Conservation (phyloP, 768 basidiomycete species). For the Suillus subaureus region DNA sequence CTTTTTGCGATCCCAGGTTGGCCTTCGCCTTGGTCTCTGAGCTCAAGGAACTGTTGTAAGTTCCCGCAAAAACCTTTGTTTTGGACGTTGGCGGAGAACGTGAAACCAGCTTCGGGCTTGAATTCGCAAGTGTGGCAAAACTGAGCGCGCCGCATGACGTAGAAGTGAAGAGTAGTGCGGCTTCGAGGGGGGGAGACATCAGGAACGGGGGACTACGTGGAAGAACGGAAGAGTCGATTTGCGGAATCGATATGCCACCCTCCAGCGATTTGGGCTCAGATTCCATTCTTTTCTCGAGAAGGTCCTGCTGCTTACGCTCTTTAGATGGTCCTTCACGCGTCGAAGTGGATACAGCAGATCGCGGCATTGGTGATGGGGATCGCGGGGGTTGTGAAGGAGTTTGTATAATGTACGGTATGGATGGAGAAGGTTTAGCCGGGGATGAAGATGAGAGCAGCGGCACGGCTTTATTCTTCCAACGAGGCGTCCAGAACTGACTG, state of each 20-base stretch:
- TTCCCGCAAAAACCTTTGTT: neutral
- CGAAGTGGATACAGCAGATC: slow-evolving; percentile 13
- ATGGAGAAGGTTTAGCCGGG: neutral
- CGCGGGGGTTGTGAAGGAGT: slow-evolving; percentile 14
- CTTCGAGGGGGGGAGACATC: slow-evolving; percentile 58
- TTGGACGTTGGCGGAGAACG: neutral
- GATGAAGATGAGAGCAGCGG: neutral
- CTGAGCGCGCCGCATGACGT: slow-evolving; percentile 21
- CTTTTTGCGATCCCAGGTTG: neutral
- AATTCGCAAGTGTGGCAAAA: neutral
- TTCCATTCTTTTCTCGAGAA: slow-evolving; percentile 1
- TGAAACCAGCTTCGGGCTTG: neutral
- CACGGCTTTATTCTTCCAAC: neutral
- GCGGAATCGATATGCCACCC: slow-evolving; percentile 20
- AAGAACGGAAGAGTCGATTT: slow-evolving; percentile 42
- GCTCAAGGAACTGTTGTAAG: neutral
- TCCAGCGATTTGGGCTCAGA: neutral
- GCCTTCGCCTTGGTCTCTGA: neutral
- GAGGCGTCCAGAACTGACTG: slow-evolving; percentile 1
- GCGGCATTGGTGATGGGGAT: neutral
- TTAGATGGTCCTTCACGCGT: neutral
- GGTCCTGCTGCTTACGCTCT: slow-evolving; percentile 21
- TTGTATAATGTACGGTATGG: slow-evolving; percentile 25
- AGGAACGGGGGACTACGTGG: slow-evolving; percentile 60
- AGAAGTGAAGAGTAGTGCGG: slow-evolving; percentile 54